Evolutionary conservation across 192 early-diverging fungal species (phyloP).

Genomic region (Pilaira anomala): DNA sequence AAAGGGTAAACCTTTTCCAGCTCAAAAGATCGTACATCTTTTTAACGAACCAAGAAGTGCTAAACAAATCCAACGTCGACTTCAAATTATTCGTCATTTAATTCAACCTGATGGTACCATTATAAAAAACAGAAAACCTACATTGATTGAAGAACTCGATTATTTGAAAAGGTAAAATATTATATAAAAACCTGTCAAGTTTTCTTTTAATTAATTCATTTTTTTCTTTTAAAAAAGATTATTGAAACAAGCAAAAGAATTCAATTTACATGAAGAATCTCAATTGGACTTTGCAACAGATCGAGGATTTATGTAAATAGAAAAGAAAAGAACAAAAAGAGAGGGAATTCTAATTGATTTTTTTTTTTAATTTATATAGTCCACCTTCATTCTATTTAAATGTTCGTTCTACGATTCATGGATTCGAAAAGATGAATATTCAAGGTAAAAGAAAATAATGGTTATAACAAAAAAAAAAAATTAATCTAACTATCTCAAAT

Average conservation of each 20-base stretch:
- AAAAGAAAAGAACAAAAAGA: neutral
- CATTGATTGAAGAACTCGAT: neutral
- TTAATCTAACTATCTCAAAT: neutral
- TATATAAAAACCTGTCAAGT: neutral
- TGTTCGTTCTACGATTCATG: neutral
- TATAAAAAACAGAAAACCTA: neutral
- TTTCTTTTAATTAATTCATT: neutral
- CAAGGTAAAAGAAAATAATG: conserved; percentile 1
- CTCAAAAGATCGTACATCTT: no score
- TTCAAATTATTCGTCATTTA: neutral
- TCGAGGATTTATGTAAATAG: neutral
- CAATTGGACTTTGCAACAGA: conserved; percentile 1
- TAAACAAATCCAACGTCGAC: neutral
- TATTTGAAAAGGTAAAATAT: neutral
- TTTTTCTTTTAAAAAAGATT: neutral
- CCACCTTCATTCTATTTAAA: neutral
- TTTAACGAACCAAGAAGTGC: no score
- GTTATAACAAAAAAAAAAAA: neutral
- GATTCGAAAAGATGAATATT: neutral
- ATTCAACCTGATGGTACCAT: neutral
- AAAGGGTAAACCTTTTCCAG: no score
- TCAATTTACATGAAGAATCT: neutral
- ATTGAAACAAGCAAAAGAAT: neutral
- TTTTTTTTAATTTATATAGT: neutral
- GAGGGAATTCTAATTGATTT: no score